Conservation (phyloP, 345 rosid species). For the Lagerstroemia speciosa region DNA sequence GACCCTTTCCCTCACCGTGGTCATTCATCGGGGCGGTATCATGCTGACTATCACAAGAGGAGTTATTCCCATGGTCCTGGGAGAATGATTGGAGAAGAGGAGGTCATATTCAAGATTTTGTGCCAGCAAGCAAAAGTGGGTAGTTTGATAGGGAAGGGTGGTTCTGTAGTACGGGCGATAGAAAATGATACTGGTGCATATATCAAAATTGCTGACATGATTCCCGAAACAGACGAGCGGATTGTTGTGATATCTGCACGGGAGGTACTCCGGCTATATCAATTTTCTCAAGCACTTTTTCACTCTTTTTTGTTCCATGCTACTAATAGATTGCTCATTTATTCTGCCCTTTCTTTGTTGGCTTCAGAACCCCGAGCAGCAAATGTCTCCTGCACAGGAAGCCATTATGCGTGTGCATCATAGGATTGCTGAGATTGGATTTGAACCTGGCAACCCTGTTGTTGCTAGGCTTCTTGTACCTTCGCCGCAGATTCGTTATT, state of each 20-base stretch:
- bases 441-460: conserved; percentile 56
- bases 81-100: conserved; percentile 52
- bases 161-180: conserved; percentile 45
- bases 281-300: not conserved
- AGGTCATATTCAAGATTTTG: conserved; percentile 46
- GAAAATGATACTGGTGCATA: conserved; percentile 70
- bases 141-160: conserved; percentile 76
- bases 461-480: conserved; percentile 67
- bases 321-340: not conserved
- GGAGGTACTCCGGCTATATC: conserved; percentile 42
- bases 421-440: conserved; percentile 65
- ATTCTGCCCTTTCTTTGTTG: not conserved
- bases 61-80: conserved; percentile 49
- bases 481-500: conserved; percentile 50
- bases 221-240: conserved; percentile 56
- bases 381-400: conserved; percentile 67
- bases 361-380: conserved; percentile 53
- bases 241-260: conserved; percentile 62
- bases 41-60: conserved; percentile 39
- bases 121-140: conserved; percentile 76
- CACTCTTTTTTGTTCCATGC: not conserved
- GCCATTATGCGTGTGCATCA: conserved; percentile 65
- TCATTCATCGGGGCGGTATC: conserved; percentile 34
- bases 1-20: conserved; percentile 39
- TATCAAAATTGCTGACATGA: conserved; percentile 52